phyloP scores from a whole-genome alignment of 345 rosid genomes.

The Eucalyptus shirleyi region DNA sequence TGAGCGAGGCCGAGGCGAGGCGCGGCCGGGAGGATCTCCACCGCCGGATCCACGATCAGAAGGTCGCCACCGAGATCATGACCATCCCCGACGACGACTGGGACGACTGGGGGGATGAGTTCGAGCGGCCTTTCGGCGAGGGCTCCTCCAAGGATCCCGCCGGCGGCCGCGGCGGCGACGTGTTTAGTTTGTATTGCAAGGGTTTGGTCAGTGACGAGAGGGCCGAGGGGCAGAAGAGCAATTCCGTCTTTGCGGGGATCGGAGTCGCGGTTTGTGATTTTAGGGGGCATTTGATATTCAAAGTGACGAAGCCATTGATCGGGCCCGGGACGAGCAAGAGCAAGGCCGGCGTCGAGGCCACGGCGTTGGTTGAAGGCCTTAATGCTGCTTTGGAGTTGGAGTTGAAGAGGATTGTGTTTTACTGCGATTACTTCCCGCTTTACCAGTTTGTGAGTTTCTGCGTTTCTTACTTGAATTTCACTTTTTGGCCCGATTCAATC shows the following conservation, averaged over 20 bases:
- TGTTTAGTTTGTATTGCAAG: conserved; percentile 10
- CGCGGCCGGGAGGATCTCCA: conserved; percentile 28
- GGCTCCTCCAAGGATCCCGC: not conserved
- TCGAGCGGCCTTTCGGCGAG: conserved; percentile 29
- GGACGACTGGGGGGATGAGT: conserved; percentile 31
- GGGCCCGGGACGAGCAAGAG: conserved; percentile 13
- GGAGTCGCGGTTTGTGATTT: conserved; percentile 26
- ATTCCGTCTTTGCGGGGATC: not conserved
- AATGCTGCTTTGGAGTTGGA: conserved; percentile 40
- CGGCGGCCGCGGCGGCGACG: not conserved
- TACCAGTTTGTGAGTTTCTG: conserved; percentile 41
- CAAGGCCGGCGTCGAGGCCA: conserved; percentile 10
- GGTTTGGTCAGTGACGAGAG: conserved; percentile 13
- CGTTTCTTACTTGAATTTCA: not conserved
- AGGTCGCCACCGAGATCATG: conserved; percentile 35
- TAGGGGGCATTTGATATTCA: conserved; percentile 6
- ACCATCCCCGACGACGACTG: conserved; percentile 41
- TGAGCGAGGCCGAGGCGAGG: not conserved
- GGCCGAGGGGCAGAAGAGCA: not conserved
- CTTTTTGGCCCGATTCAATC: not conserved
- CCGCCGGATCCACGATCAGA: conserved; percentile 56
- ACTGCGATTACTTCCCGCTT: conserved; percentile 31
- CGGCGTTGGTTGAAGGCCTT: conserved; percentile 55
- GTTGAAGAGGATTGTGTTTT: conserved; percentile 30
- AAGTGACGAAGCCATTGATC: conserved; percentile 14